phyloP scores from a whole-genome alignment of 2,329 filamentous ascomycete genomes.

The Colletotrichum cuscutae region DNA sequence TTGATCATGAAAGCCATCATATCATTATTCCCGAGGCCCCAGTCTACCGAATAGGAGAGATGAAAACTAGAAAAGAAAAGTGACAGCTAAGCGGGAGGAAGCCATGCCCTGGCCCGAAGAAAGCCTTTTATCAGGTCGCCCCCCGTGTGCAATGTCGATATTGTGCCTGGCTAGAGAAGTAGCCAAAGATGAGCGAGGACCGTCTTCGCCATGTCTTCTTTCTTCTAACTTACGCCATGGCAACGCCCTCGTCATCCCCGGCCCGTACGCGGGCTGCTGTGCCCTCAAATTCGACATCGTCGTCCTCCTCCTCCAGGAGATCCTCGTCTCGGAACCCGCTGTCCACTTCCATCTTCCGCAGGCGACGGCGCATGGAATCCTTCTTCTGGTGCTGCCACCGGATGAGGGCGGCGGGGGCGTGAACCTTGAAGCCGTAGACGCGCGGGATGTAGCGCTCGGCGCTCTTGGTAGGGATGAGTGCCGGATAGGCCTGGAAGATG shows the following conservation, averaged over 20 bases:
- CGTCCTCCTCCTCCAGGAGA: slow-evolving; percentile 69
- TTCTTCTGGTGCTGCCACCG: slow-evolving; percentile 89
- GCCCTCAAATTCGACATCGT: slow-evolving; percentile 53
- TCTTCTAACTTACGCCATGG: slow-evolving; percentile 17
- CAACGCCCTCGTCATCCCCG: slow-evolving; percentile 29
- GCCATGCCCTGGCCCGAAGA: neutral
- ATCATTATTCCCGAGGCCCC: slow-evolving; percentile 21
- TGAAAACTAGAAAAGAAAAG: neutral
- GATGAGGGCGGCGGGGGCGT: slow-evolving; percentile 86
- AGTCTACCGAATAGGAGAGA: slow-evolving; percentile 14
- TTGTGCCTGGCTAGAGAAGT: neutral
- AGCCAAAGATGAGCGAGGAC: neutral
- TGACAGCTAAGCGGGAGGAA: neutral
- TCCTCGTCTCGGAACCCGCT: slow-evolving; percentile 81
- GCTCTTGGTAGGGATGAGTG: slow-evolving; percentile 87
- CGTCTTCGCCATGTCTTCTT: neutral
- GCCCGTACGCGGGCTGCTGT: slow-evolving; percentile 44
- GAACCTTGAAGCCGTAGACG: slow-evolving; percentile 95
- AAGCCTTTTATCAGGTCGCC: neutral
- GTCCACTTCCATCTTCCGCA: slow-evolving; percentile 78
- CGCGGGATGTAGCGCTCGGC: slow-evolving; percentile 87
- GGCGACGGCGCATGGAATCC: slow-evolving; percentile 82
- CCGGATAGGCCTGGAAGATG: slow-evolving; percentile 97
- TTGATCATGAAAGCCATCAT: slow-evolving; percentile 27
- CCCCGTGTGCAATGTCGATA: neutral